Evolutionary conservation across 441 rosid genomes (phyloP).

Genomic region (Dalechampia spathulata): DNA sequence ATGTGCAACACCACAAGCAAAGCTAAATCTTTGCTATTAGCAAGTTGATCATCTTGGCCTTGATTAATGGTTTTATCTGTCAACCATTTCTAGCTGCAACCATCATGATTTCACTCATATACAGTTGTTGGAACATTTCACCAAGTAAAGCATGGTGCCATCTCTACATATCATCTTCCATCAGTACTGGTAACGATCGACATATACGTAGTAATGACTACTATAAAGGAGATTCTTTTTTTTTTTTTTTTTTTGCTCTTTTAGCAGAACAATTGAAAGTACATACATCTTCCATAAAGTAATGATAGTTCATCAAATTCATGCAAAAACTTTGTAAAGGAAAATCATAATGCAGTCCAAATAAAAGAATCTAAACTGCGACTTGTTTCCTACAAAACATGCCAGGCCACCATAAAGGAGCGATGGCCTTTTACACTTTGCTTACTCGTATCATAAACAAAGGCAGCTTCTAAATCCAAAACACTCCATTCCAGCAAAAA

Average conservation of each 20-base stretch:
- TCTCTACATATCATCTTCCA: background rate
- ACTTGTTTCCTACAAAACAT: background rate
- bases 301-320: conserved; percentile 13
- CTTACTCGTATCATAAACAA: background rate
- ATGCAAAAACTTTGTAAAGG: background rate
- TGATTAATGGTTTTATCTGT: too few species aligned
- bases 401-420: conserved; percentile 9
- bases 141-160: background rate
- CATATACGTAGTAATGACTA: too few species aligned
- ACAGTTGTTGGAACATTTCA: too few species aligned
- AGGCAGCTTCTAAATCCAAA: conserved; percentile 8
- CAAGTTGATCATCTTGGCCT: too few species aligned
- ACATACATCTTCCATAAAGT: too few species aligned
- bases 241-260: too few species aligned
- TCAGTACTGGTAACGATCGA: too few species aligned
- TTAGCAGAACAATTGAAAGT: background rate
- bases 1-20: too few species aligned
- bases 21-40: background rate
- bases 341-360: background rate
- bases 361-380: conserved; percentile 5
- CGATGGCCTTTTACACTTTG: background rate
- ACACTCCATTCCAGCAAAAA: background rate
- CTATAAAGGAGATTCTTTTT: too few species aligned
- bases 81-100: too few species aligned
- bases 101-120: too few species aligned